Evolutionary conservation across 768 basidiomycete species (phyloP).

Genomic region (Pleurotus eryngii): DNA sequence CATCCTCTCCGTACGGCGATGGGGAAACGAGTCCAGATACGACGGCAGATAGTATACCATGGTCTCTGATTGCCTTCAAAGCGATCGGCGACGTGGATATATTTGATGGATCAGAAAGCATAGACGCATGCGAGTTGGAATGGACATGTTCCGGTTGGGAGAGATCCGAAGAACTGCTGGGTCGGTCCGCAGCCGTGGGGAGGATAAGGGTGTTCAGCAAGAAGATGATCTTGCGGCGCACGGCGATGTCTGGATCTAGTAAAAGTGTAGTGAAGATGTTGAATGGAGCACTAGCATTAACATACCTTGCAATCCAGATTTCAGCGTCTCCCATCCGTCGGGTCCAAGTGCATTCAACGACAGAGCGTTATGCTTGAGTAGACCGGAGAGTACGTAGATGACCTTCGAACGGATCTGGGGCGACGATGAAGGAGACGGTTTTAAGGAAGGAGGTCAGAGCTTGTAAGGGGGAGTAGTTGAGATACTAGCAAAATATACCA

Average conservation of each 20-base stretch:
- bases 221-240: slow-evolving; percentile 79
- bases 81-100: slow-evolving; percentile 48
- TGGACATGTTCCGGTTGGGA: slow-evolving; percentile 40
- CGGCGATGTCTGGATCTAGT: slow-evolving; percentile 70
- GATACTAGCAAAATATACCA: slow-evolving; percentile 39
- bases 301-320: slow-evolving; percentile 58
- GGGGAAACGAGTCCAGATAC: slow-evolving; percentile 53
- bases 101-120: slow-evolving; percentile 53
- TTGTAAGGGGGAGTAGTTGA: slow-evolving; percentile 63
- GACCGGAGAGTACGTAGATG: slow-evolving; percentile 75
- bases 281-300: background rate
- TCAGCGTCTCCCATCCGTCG: slow-evolving; percentile 65
- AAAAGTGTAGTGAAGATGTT: background rate
- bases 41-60: slow-evolving; percentile 46
- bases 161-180: slow-evolving; percentile 16
- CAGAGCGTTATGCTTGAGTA: slow-evolving; percentile 72
- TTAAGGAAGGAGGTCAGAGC: slow-evolving; percentile 59
- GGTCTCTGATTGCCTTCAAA: slow-evolving; percentile 43
- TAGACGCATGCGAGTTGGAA: slow-evolving; percentile 69
- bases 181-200: slow-evolving; percentile 31
- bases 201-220: slow-evolving; percentile 69
- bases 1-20: slow-evolving; percentile 63
- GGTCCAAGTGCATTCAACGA: slow-evolving; percentile 56
- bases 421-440: slow-evolving; percentile 43
- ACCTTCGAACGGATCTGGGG: slow-evolving; percentile 70